Percentiles rank a stretch among this genome's conserved stretches.
These are phyloP conservation scores for Sporothrix phasma DNA, from an alignment of 2,329 filamentous ascomycete genomes.

Conservation along the genomic window DNA sequence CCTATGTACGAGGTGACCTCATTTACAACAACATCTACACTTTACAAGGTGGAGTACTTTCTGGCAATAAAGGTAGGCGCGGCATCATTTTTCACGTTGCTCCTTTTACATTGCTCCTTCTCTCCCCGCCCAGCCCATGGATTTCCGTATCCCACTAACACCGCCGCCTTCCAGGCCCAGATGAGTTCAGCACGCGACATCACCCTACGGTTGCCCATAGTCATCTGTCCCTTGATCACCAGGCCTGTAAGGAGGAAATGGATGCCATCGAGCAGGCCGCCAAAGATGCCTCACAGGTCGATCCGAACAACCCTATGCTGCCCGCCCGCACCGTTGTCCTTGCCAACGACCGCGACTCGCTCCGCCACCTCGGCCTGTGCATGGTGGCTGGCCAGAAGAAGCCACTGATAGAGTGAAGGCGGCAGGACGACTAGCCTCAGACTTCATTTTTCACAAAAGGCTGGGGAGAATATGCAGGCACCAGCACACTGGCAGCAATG, in stretches of 20 bases:
- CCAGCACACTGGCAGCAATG: too few species aligned
- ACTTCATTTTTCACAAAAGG: not conserved
- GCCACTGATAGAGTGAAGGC: conserved; percentile 48
- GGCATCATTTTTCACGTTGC: not conserved
- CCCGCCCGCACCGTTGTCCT: conserved; percentile 75
- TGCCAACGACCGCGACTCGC: conserved; percentile 59
- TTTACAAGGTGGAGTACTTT: conserved; percentile 99
- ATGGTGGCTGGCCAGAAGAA: conserved; percentile 55
- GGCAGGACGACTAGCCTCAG: not conserved
- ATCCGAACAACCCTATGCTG: conserved; percentile 85
- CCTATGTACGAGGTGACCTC: conserved; percentile 80
- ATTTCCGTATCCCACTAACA: too few species aligned
- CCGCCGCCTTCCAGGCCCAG: conserved; percentile 54
- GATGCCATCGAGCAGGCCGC: conserved; percentile 94
- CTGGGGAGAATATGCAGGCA: too few species aligned
- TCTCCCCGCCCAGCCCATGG: too few species aligned
- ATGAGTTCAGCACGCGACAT: conserved; percentile 85
- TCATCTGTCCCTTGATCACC: conserved; percentile 95
- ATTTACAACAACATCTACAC: conserved; percentile 84
- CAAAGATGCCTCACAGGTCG: conserved; percentile 80
- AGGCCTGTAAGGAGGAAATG: conserved; percentile 97
- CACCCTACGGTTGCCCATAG: conserved; percentile 77
- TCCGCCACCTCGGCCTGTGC: conserved; percentile 53
- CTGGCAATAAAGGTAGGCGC: conserved; percentile 80
- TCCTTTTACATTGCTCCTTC: too few species aligned